Evolutionary conservation across 1,284 basidiomycete genomes (phyloP), one percentile per base, ranked within the genome.

Genomic region (Macrocystidia cucumis): DNA sequence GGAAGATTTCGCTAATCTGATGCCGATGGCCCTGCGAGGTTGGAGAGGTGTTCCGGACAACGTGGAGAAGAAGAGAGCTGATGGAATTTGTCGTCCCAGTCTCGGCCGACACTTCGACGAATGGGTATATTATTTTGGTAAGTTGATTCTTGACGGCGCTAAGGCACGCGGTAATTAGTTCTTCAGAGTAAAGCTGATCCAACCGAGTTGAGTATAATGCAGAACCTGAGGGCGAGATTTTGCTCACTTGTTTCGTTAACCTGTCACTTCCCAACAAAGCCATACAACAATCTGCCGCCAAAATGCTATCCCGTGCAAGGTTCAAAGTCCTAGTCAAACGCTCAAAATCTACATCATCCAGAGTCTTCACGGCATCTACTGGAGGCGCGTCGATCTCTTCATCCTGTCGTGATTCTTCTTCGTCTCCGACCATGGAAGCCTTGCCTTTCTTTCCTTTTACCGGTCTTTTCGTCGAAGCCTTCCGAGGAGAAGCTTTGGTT

Each of bases 181-280:
- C 93, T 54, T 98, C 93, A 0, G 92, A 95, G 54, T 88, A 95
- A 21, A 90, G 62, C 86, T 90, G 51, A n/a, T 40, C 14, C 17
- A 28, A 19, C 28, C n/a, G n/a, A 29, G 22, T 14, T 11, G 9
- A 17, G 19, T 13, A 28, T 14, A 21, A 36, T 27, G 32, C 4
- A 29, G 23, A n/a, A n/a, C 4, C 9, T 28, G 11, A 23, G 9
- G 19, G 5, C 26, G 3, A 34, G 11, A 3, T 17, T 24, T 2
- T 4, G 51, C 74, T 28, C 40, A 88, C 89, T 71, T 90, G 86
- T 53, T 91, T 91, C 2, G 86, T 75, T 31, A 95, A 59, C 17
- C 81, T 69, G 43, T 91, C 86, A 22, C 79, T 80, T 0, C 76
- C 74, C 9, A 96, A 67, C 5, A 95, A 57, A 0, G 79, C 73